Conservation (phyloP, 768 basidiomycete species). For the Hericium rajendrae region DNA sequence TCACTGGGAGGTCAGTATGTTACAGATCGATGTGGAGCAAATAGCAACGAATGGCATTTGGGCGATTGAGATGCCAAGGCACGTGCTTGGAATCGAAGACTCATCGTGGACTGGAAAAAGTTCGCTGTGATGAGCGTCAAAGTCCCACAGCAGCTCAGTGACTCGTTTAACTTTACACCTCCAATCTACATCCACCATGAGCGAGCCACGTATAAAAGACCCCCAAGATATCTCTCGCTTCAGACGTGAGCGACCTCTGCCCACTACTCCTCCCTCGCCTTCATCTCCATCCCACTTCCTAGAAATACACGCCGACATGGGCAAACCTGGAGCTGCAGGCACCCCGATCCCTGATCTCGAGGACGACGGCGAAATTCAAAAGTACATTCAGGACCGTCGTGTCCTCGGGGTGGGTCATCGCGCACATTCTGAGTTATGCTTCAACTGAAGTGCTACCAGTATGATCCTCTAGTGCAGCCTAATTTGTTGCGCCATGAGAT, state of each 20-base stretch:
- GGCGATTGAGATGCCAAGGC: neutral
- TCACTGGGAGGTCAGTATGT: neutral
- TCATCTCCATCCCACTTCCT: neutral
- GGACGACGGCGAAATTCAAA: slow-evolving; percentile 51
- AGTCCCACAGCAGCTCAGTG: neutral
- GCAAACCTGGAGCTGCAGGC: slow-evolving; percentile 15
- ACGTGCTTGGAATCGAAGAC: neutral
- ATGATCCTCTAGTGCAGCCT: slow-evolving; percentile 94
- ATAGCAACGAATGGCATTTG: neutral
- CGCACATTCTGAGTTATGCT: neutral
- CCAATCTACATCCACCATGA: neutral
- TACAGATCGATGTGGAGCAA: neutral
- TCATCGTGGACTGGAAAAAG: no score
- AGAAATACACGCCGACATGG: neutral
- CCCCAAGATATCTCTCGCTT: neutral
- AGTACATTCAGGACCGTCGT: slow-evolving; percentile 74
- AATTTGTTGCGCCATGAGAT: slow-evolving; percentile 86
- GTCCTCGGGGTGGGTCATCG: slow-evolving; percentile 59
- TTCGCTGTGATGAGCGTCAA: no score
- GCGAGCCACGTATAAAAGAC: neutral
- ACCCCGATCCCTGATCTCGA: slow-evolving; percentile 56
- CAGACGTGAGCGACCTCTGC: slow-evolving; percentile 4
- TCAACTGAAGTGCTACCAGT: slow-evolving; percentile 34
- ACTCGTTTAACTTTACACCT: neutral
- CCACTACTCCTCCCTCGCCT: neutral